Conservation (phyloP, 1,284 basidiomycete species). For the Puccinia sorghi region DNA sequence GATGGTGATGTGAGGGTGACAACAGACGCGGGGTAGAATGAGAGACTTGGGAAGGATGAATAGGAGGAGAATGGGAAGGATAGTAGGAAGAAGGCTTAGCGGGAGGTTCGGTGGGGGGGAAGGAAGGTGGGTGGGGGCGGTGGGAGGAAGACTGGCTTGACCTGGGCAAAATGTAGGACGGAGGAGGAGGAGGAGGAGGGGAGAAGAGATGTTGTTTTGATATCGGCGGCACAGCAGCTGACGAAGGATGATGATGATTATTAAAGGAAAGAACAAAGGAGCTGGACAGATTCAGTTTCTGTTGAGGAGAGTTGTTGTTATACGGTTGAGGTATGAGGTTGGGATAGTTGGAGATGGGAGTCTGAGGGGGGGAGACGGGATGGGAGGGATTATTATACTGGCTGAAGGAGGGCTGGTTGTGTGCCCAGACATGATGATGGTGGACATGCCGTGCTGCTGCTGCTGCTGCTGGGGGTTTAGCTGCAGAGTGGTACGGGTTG, state of each 20-base stretch:
- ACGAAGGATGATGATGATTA: too few relatives aligned
- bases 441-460: not conserved
- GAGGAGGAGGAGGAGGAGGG: too few relatives aligned
- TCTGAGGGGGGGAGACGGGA: constrained; percentile 19
- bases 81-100: not conserved
- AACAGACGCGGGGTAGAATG: not conserved
- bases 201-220: constrained; percentile 9
- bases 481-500: too few relatives aligned
- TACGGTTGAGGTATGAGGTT: constrained; percentile 22
- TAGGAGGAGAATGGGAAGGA: not conserved
- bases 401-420: not conserved
- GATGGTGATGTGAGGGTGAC: not conserved
- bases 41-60: not conserved
- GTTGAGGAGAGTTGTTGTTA: not conserved
- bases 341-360: constrained; percentile 12
- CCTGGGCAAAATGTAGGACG: constrained; percentile 16
- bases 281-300: constrained; percentile 38
- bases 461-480: not conserved
- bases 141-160: constrained; percentile 29
- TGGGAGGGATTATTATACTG: constrained; percentile 6
- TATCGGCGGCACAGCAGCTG: constrained; percentile 48
- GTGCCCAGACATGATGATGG: not conserved
- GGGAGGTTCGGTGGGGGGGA: not conserved
- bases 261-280: constrained; percentile 28
- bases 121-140: not conserved